These are phyloP conservation scores for Fistulifera solaris DNA, from an alignment of 108 stramenopile species.

Conservation along the genomic window DNA sequence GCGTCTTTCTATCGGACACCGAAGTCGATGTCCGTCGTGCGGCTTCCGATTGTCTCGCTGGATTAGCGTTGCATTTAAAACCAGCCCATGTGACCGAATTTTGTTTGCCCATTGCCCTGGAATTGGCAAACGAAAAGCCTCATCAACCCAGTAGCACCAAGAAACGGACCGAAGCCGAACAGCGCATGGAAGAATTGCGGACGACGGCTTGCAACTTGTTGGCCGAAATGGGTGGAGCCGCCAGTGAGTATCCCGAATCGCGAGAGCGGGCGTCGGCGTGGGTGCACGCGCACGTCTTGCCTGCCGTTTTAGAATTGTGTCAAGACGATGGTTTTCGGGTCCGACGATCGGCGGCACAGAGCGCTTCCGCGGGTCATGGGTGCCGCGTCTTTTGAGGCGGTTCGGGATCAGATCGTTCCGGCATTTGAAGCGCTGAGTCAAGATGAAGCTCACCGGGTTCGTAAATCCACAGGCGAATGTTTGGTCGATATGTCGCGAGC, in stretches of 20 bases:
- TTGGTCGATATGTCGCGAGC: constrained; percentile 71
- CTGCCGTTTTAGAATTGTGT: constrained; percentile 77
- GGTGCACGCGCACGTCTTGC: constrained; percentile 40
- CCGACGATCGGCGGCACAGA: constrained; percentile 82
- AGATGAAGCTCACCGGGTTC: constrained; percentile 92
- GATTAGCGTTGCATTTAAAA: constrained; percentile 53
- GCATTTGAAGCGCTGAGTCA: constrained; percentile 79
- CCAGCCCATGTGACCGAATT: constrained; percentile 41
- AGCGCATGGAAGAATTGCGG: constrained; percentile 76
- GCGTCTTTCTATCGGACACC: constrained; percentile 46
- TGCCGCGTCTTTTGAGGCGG: constrained; percentile 75
- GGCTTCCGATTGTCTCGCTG: constrained; percentile 62
- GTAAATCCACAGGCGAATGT: constrained; percentile 79
- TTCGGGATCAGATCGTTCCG: constrained; percentile 69
- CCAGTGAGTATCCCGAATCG: constrained; percentile 16
- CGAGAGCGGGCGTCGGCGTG: constrained; percentile 10
- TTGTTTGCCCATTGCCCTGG: constrained; percentile 62
- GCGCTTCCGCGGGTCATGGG: constrained; percentile 85
- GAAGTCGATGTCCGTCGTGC: constrained; percentile 82
- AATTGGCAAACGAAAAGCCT: constrained; percentile 38
- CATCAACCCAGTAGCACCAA: constrained; percentile 9
- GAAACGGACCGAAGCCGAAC: constrained; percentile 26
- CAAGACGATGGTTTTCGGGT: constrained; percentile 93
- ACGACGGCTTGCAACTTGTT: constrained; percentile 88
- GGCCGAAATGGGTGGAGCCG: constrained; percentile 73